These are phyloP conservation scores for Rutstroemia sp. DNA, from an alignment of 2,329 filamentous ascomycete genomes.

Conservation along the genomic window DNA sequence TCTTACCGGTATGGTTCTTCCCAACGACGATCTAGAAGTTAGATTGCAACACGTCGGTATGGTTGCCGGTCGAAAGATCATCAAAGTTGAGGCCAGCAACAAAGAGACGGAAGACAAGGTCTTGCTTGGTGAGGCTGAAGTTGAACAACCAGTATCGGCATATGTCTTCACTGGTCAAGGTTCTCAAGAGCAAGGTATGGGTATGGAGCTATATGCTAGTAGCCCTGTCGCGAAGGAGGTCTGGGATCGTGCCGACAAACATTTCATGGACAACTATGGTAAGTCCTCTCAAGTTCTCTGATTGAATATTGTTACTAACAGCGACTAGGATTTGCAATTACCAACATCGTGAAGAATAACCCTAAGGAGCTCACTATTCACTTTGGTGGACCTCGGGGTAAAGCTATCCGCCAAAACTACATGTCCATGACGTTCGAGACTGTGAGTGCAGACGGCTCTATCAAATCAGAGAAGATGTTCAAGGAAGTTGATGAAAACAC, in stretches of 20 bases:
- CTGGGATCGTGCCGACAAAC: conserved; percentile 95
- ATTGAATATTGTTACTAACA: conserved; percentile 21
- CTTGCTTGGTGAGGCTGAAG: conserved; percentile 87
- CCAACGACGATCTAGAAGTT: conserved; percentile 90
- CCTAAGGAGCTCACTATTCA: conserved; percentile 97
- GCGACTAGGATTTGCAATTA: conserved; percentile 76
- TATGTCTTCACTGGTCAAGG: conserved; percentile 99
- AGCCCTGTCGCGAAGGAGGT: conserved; percentile 93
- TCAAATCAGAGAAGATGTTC: conserved; percentile 99
- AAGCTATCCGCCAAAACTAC: conserved; percentile 97
- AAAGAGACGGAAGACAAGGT: conserved; percentile 96
- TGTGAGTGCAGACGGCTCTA: conserved; percentile 81
- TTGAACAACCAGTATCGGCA: conserved; percentile 92
- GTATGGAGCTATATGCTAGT: conserved; percentile 95
- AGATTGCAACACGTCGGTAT: conserved; percentile 96
- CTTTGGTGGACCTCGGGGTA: conserved; percentile 93
- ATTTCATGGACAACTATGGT: conserved; percentile 98
- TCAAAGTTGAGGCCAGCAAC: conserved; percentile 96
- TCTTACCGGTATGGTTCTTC: conserved; percentile 96
- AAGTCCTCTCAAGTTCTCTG: conserved; percentile 31
- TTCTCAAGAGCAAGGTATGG: conserved; percentile 98
- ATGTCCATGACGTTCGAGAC: conserved; percentile 99
- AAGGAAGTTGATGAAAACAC: conserved; percentile 93
- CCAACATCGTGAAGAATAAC: conserved; percentile 99
- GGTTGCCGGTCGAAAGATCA: conserved; percentile 97